Evolutionary conservation across 768 basidiomycete species (phyloP).

Genomic region (Tulasnella sp.): DNA sequence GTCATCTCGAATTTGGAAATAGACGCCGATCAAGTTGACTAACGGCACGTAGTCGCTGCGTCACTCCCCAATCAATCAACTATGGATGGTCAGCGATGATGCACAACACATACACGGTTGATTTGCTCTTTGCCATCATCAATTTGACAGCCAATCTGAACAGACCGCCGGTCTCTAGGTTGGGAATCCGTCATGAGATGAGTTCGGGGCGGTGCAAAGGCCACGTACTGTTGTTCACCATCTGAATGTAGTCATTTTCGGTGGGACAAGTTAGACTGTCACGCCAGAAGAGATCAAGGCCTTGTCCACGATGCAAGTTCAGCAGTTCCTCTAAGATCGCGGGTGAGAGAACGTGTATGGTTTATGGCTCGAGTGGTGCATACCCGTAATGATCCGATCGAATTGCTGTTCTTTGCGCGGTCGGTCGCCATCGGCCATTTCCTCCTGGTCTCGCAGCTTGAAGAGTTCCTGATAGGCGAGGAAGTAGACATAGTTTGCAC

Average conservation of each 20-base stretch:
- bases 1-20: constrained; percentile 94
- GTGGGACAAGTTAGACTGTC: constrained; percentile 84
- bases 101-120: constrained; percentile 24
- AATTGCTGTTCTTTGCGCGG: constrained; percentile 32
- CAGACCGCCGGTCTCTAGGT: constrained; percentile 82
- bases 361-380: constrained; percentile 18
- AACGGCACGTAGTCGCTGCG: constrained; percentile 79
- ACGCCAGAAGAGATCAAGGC: constrained; percentile 87
- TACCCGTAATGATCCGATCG: constrained; percentile 65
- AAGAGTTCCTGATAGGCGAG: constrained; percentile 80
- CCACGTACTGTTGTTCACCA: constrained; percentile 88
- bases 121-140: constrained; percentile 65
- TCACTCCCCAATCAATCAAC: neutral
- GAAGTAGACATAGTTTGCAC: constrained; percentile 95
- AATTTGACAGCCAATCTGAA: constrained; percentile 86
- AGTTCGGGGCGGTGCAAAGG: neutral
- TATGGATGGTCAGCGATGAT: neutral
- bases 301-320: constrained; percentile 89
- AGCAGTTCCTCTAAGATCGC: constrained; percentile 51
- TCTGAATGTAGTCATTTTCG: constrained; percentile 85
- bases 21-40: constrained; percentile 88
- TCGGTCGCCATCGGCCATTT: constrained; percentile 20
- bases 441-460: constrained; percentile 32
- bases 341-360: neutral
- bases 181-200: neutral